Base-by-base conservation (phyloP, 2,329 filamentous ascomycete species). In the Mariannaea sp. region DNA sequence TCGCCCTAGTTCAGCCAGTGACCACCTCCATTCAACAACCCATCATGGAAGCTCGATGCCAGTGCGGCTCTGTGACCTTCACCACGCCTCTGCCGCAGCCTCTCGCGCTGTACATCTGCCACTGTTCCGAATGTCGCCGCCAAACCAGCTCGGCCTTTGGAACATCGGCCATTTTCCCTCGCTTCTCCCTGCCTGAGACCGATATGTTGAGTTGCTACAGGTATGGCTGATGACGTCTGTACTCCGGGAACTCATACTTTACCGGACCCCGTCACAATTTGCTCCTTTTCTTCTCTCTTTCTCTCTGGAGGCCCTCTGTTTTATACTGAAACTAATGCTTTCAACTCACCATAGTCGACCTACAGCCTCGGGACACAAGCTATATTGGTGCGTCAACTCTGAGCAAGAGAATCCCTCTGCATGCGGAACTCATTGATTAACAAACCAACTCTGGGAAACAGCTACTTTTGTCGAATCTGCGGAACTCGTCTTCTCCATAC, bases 101-200 rank as follows among this genome's bases (percentile, higher is more conserved):
- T 1, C 71, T 87, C 36, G 80, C 80, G n/a, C 73, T 89, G 44
- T 89, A 86, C 69, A 83, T 89, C 66, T 90, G 87, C 72, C 87
- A 89, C 72, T 90, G 87, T 70, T 71, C 76, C 49, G 80, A 86
- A 66, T 90, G 87, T 69, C 80, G 82, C 41, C 78, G 81, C 52
- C 86, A 89, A 72, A 83, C 84, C 24, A 76, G 82, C 48, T 85
- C 84, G 7, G 84, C 86, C 1, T 89, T 87, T 70, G 86, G 86
- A 22, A 82, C 85, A 26, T 86, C 84, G 29, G 86, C 86, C 60
- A 87, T 88, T 55, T 90, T 88, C 62, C 86, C 86, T 1, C 76
- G 76, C n/a, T 89, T 89, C 55, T 68, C 75, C 8, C 71, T 89
- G 22, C 82, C 84, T 0, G 69, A 71, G 30, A 71, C 67, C 13